Evolutionary conservation across 2,329 filamentous ascomycete species (phyloP).

Genomic region (Anisogramma anomala): DNA sequence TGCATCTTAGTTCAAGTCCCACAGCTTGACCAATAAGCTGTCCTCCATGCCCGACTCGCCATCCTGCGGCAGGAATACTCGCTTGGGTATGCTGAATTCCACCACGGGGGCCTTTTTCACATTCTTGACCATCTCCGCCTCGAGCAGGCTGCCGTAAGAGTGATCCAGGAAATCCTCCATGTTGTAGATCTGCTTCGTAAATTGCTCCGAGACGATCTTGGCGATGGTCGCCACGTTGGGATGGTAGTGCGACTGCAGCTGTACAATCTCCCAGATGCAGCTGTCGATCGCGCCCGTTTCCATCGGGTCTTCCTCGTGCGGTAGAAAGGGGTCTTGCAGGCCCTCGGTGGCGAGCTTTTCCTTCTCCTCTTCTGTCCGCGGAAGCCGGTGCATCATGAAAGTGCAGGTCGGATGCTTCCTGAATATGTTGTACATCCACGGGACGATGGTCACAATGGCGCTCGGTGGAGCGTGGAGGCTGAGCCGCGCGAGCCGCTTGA

Average conservation of each 20-base stretch:
- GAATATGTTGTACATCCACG: slow-evolving; percentile 91
- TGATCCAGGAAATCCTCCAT: slow-evolving; percentile 97
- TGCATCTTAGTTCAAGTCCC: slow-evolving; percentile 36
- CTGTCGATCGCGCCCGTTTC: slow-evolving; percentile 80
- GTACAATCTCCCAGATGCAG: slow-evolving; percentile 88
- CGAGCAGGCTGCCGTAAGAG: slow-evolving; percentile 74
- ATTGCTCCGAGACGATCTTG: slow-evolving; percentile 90
- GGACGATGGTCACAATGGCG: slow-evolving; percentile 77
- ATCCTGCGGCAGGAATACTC: slow-evolving; percentile 53
- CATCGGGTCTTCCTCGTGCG: slow-evolving; percentile 69
- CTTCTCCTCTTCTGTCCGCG: slow-evolving; percentile 45
- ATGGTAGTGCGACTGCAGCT: slow-evolving; percentile 85
- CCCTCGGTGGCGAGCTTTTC: slow-evolving; percentile 49
- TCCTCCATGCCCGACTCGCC: slow-evolving; percentile 36
- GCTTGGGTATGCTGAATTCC: slow-evolving; percentile 88
- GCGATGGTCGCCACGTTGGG: slow-evolving; percentile 91
- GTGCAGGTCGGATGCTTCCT: slow-evolving; percentile 82
- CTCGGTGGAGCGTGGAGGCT: slow-evolving; percentile 80
- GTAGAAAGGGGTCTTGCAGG: slow-evolving; percentile 62
- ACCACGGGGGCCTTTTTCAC: slow-evolving; percentile 79
- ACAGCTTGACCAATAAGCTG: slow-evolving; percentile 47
- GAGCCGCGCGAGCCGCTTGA: slow-evolving; percentile 81
- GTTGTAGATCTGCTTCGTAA: slow-evolving; percentile 89
- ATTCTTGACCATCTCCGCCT: slow-evolving; percentile 71
- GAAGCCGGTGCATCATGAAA: slow-evolving; percentile 85